These are phyloP conservation scores for Larix kaempferi DNA, from an alignment of 75 land plant species.

Conservation along the genomic window DNA sequence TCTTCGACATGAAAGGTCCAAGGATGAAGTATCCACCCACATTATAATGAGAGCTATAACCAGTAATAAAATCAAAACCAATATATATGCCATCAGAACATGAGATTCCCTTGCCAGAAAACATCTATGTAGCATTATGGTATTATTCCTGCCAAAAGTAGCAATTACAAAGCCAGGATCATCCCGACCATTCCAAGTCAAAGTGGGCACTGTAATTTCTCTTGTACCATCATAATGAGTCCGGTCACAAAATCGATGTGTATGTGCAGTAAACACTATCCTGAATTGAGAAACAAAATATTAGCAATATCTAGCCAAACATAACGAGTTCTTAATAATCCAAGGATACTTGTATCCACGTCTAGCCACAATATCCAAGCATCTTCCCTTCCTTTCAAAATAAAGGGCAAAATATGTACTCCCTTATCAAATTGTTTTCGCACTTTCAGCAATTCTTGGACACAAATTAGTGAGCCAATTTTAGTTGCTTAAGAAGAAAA, in stretches of 20 bases:
- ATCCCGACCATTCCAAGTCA: conserved; percentile 53
- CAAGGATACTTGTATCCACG: neutral
- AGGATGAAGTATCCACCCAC: neutral
- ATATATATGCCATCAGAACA: conserved; percentile 29
- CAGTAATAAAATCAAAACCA: conserved; percentile 13
- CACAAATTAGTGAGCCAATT: neutral
- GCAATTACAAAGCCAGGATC: conserved; percentile 64
- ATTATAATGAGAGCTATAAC: conserved; percentile 1
- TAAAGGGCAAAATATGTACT: neutral
- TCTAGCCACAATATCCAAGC: neutral
- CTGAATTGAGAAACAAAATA: conserved; percentile 24
- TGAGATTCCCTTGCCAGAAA: conserved; percentile 47
- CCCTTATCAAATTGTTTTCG: neutral
- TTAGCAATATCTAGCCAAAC: neutral
- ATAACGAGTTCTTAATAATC: neutral
- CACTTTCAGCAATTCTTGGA: neutral
- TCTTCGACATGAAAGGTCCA: neutral
- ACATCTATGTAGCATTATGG: conserved; percentile 40
- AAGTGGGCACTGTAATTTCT: conserved; percentile 62
- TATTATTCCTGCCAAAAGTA: conserved; percentile 31
- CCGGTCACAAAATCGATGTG: conserved; percentile 44
- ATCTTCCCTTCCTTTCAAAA: neutral
- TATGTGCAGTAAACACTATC: conserved; percentile 63
- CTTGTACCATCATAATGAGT: conserved; percentile 46
- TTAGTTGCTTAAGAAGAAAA: neutral